These are phyloP conservation scores for Carallia pectinifolia DNA, from an alignment of 345 rosid species.

Conservation along the genomic window DNA sequence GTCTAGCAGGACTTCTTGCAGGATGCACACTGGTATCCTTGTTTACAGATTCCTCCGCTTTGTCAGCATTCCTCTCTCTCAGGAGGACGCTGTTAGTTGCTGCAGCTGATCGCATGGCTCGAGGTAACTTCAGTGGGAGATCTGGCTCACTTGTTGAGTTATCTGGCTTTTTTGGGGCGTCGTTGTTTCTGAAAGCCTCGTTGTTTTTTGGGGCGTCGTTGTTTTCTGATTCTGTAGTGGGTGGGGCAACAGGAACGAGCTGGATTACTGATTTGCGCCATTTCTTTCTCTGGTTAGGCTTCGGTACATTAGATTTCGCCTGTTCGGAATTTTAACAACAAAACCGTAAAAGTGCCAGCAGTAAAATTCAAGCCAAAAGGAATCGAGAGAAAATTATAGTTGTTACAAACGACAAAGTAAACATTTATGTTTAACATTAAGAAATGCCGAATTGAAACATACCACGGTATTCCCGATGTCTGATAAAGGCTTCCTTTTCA, in stretches of 20 bases:
- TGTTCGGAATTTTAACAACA: conserved; percentile 21
- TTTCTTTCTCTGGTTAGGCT: conserved; percentile 71
- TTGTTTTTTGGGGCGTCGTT: conserved; percentile 24
- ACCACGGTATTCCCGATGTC: conserved; percentile 85
- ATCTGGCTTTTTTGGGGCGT: conserved; percentile 16
- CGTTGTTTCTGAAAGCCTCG: conserved; percentile 11
- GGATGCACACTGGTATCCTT: conserved; percentile 41
- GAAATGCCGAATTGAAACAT: conserved; percentile 8
- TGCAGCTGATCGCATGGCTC: conserved; percentile 68
- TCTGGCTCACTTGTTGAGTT: conserved; percentile 3
- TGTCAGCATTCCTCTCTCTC: conserved; percentile 76
- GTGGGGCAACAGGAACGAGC: conserved; percentile 65
- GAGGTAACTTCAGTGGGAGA: conserved; percentile 53
- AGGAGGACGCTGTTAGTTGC: conserved; percentile 57
- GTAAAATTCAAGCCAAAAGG: too few relatives aligned
- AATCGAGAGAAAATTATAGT: too few relatives aligned
- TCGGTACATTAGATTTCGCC: conserved; percentile 68
- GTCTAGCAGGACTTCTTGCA: conserved; percentile 43
- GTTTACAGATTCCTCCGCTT: conserved; percentile 33
- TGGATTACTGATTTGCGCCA: conserved; percentile 67
- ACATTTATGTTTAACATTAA: neutral
- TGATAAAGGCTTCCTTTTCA: conserved; percentile 70
- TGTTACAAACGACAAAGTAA: too few relatives aligned
- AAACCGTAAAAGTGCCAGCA: neutral
- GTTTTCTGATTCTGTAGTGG: conserved; percentile 42